A percentile compares a stretch with the other conserved stretches of the same genome.
These are phyloP conservation scores for Kingdonia uniflora DNA, from an alignment of 164 flowering plant genomes.

Conservation along the genomic window DNA sequence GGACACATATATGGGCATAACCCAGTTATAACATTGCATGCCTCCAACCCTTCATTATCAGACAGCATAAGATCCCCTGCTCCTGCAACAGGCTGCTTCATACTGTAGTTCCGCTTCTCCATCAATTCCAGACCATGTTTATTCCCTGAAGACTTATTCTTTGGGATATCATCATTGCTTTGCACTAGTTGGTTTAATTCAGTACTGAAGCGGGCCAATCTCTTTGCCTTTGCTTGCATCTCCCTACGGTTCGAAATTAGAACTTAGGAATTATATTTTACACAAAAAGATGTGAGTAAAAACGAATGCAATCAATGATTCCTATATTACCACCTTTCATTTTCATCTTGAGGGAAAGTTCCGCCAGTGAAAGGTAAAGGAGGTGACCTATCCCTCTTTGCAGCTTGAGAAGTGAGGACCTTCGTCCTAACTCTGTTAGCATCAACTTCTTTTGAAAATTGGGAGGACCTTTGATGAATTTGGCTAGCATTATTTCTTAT, in stretches of 20 bases:
- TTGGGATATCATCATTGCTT: constrained; percentile 19
- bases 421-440: constrained; percentile 22
- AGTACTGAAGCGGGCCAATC: constrained; percentile 71
- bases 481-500: constrained; percentile 21
- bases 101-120: constrained; percentile 23
- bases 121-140: constrained; percentile 17
- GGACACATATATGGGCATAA: constrained; percentile 97
- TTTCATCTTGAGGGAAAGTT: constrained; percentile 25
- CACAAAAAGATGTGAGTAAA: neutral
- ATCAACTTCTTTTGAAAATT: constrained; percentile 12
- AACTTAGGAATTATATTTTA: neutral
- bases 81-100: constrained; percentile 21
- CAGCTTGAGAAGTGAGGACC: constrained; percentile 18
- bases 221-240: constrained; percentile 72
- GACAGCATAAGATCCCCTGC: constrained; percentile 18
- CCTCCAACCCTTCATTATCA: constrained; percentile 44
- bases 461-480: constrained; percentile 16
- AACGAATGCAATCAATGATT: neutral
- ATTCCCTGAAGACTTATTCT: constrained; percentile 21
- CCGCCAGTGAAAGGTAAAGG: constrained; percentile 25
- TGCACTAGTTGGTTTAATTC: constrained; percentile 42
- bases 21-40: constrained; percentile 50
- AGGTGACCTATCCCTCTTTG: constrained; percentile 67
- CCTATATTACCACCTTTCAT: constrained; percentile 34
- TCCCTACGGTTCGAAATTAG: constrained; percentile 37